Percentiles rank a stretch among this genome's conserved stretches.
Conservation (phyloP, 495 filamentous ascomycete species). For the Trypethelium eluteriae region DNA sequence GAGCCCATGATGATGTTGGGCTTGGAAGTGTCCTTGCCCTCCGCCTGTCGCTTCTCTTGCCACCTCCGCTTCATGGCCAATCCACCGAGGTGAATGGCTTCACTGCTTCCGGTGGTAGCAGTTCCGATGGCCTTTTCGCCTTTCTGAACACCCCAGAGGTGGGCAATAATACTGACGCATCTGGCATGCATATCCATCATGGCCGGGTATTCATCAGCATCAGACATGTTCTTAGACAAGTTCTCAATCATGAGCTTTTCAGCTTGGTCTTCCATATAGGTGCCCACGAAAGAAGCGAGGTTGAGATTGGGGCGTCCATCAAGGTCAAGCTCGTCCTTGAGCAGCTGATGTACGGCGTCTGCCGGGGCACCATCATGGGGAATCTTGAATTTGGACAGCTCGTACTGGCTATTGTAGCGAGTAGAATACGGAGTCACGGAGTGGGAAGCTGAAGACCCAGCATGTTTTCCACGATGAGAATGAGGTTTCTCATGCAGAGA, state of each 20-base stretch:
- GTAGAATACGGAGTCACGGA: conserved; percentile 54
- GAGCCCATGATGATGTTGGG: conserved; percentile 75
- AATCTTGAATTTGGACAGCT: conserved; percentile 62
- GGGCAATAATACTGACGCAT: conserved; percentile 61
- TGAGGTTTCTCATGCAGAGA: conserved; percentile 42
- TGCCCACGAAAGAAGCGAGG: conserved; percentile 61
- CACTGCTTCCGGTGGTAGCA: conserved; percentile 65
- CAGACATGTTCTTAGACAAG: conserved; percentile 57
- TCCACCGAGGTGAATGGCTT: conserved; percentile 68
- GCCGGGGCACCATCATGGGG: conserved; percentile 54
- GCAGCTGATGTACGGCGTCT: conserved; percentile 58
- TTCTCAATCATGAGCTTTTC: conserved; percentile 61
- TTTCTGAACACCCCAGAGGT: conserved; percentile 61
- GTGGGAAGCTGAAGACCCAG: conserved; percentile 41
- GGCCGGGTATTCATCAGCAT: conserved; percentile 70
- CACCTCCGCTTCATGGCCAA: conserved; percentile 72
- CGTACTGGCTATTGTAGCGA: conserved; percentile 51
- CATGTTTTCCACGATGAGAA: conserved; percentile 38
- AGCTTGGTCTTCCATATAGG: conserved; percentile 63
- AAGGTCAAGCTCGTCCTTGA: conserved; percentile 67
- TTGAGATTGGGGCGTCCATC: conserved; percentile 64
- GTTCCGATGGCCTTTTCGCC: conserved; percentile 62
- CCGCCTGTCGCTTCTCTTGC: conserved; percentile 56
- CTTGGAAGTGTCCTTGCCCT: conserved; percentile 53
- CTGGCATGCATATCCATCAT: conserved; percentile 66